These are phyloP conservation scores for Eimeria sp. DNA, from an alignment of 169 alveolate species.

Conservation along the genomic window DNA sequence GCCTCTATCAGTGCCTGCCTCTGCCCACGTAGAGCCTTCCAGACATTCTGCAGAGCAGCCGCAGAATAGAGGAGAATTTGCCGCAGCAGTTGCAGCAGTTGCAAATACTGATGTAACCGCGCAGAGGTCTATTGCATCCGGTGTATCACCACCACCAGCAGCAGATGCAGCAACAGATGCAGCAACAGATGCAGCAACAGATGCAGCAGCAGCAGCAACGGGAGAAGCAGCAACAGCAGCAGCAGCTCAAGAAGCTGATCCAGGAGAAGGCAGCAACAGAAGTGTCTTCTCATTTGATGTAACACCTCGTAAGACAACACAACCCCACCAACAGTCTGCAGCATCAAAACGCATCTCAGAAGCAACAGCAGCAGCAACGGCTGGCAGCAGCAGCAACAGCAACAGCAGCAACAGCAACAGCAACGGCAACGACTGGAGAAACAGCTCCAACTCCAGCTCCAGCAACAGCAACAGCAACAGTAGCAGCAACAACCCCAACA, in stretches of 20 bases:
- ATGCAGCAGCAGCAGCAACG: not conserved
- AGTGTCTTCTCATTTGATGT: conserved; percentile 27
- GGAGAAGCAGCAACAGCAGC: not conserved
- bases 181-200: not conserved
- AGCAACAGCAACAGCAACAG: no score
- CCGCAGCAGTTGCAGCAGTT: no score
- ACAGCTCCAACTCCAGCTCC: no score
- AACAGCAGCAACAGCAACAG: no score
- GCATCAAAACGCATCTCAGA: not conserved
- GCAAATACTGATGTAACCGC: not conserved
- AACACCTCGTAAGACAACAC: not conserved
- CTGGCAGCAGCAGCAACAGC: not conserved
- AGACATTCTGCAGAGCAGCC: not conserved
- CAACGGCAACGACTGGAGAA: no score
- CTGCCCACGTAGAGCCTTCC: not conserved
- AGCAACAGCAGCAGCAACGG: conserved; percentile 15
- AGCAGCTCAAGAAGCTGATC: not conserved
- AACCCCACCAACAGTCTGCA: not conserved
- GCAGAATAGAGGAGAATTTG: no score
- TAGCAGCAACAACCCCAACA: no score
- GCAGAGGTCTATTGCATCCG: no score
- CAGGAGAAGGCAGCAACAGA: conserved; percentile 31
- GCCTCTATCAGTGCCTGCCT: not conserved
- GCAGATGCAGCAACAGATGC: no score
- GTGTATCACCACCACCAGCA: no score